Evolutionary conservation across 225 moss, liverwort and hornwort genomes (phyloP).

Genomic region (Physcomitrellopsis africana): DNA sequence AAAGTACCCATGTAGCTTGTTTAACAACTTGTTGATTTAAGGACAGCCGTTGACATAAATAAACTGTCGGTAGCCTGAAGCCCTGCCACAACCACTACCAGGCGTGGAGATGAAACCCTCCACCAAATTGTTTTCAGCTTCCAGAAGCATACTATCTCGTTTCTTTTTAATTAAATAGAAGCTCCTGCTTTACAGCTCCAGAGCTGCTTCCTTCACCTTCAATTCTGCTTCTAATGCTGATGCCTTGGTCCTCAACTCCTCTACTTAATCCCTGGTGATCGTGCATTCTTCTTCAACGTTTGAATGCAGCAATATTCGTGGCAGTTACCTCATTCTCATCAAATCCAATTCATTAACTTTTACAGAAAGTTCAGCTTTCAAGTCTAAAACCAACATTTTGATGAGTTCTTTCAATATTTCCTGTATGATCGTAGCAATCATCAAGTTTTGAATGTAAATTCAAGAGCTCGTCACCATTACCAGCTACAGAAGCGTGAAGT

Average conservation of each 20-base stretch:
- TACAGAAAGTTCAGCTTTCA: slow-evolving; percentile 37
- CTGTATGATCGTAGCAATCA: slow-evolving; percentile 31
- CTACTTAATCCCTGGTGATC: slow-evolving; percentile 29
- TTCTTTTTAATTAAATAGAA: slow-evolving; percentile 21
- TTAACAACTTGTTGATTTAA: slow-evolving; percentile 85
- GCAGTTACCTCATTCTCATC: slow-evolving; percentile 22
- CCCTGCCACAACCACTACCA: slow-evolving; percentile 81
- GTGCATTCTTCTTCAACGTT: slow-evolving; percentile 29
- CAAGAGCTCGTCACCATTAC: slow-evolving; percentile 30
- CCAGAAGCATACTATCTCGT: slow-evolving; percentile 29
- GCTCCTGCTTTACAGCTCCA: slow-evolving; percentile 27
- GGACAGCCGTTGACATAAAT: slow-evolving; percentile 91
- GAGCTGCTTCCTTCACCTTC: slow-evolving; percentile 26
- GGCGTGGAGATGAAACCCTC: slow-evolving; percentile 95
- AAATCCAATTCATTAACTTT: slow-evolving; percentile 32
- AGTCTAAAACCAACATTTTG: slow-evolving; percentile 27
- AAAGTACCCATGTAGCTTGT: slow-evolving; percentile 84
- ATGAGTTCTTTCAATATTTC: slow-evolving; percentile 37
- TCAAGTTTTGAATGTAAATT: slow-evolving; percentile 30
- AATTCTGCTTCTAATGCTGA: slow-evolving; percentile 32
- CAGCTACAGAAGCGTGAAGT: slow-evolving; percentile 32
- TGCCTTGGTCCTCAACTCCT: slow-evolving; percentile 38
- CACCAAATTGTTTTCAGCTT: slow-evolving; percentile 37
- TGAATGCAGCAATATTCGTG: slow-evolving; percentile 29
- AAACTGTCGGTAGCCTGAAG: slow-evolving; percentile 91